These are phyloP conservation scores for Phialophora tarda DNA, from an alignment of 2,329 filamentous ascomycete species.

Conservation along the genomic window DNA sequence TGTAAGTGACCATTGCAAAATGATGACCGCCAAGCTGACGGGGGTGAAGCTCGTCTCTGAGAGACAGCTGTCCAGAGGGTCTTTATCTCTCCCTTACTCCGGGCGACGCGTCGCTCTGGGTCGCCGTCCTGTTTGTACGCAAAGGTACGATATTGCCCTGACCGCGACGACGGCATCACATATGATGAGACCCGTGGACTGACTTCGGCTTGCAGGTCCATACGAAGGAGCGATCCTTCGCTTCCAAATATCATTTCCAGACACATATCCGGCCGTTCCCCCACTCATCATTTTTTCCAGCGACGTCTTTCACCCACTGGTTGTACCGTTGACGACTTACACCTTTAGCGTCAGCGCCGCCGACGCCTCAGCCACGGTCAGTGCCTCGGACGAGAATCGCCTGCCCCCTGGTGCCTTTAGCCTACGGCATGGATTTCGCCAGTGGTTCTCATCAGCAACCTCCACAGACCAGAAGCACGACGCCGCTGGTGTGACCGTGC, in stretches of 20 bases:
- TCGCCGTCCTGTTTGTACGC: conserved; percentile 87
- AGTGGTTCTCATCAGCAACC: conserved; percentile 72
- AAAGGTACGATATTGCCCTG: conserved; percentile 66
- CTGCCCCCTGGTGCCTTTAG: conserved; percentile 90
- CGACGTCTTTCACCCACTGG: conserved; percentile 92
- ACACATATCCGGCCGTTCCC: conserved; percentile 76
- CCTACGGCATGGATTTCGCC: conserved; percentile 84
- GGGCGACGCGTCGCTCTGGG: conserved; percentile 81
- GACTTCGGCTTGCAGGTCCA: conserved; percentile 65
- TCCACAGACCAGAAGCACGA: conserved; percentile 54
- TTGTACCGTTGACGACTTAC: conserved; percentile 92
- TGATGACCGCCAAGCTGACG: conserved; percentile 27
- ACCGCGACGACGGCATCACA: conserved; percentile 9
- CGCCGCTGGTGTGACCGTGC: conserved; percentile 40
- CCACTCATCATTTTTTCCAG: conserved; percentile 87
- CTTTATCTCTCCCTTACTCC: conserved; percentile 85
- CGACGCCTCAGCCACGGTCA: conserved; percentile 67
- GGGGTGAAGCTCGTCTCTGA: conserved; percentile 71
- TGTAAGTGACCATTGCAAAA: conserved; percentile 62
- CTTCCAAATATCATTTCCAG: conserved; percentile 86
- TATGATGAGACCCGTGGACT: conserved; percentile 1
- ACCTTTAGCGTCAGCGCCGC: conserved; percentile 76
- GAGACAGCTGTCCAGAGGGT: conserved; percentile 80
- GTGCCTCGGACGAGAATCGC: conserved; percentile 80
- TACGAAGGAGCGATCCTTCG: conserved; percentile 86